Percentiles rank a stretch among this genome's conserved stretches.
These are phyloP conservation scores for Yamadazyma epiphylla DNA, from an alignment of 1,139 yeast species.

Conservation along the genomic window DNA sequence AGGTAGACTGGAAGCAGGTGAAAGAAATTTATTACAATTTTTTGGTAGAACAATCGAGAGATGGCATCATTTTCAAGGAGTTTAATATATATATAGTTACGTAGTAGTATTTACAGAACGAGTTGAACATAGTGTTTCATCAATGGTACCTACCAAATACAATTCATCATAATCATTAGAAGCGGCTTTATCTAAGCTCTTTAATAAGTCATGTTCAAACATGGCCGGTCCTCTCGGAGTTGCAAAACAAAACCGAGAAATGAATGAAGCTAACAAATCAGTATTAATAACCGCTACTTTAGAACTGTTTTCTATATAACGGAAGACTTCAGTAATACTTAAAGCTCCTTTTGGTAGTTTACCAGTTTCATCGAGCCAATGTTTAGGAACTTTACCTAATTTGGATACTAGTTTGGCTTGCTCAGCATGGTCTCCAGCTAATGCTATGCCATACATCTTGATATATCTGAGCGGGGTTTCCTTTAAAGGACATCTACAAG, in stretches of 20 bases:
- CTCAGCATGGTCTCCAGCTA: constrained; percentile 6
- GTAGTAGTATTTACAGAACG: not conserved
- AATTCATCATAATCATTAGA: constrained; percentile 6
- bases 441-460: constrained; percentile 5
- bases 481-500: constrained; percentile 2
- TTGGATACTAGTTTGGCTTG: constrained; percentile 2
- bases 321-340: constrained; percentile 5
- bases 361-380: constrained; percentile 4
- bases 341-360: constrained; percentile 8
- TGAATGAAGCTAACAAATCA: constrained; percentile 4
- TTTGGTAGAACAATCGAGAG: constrained; percentile 37
- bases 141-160: constrained; percentile 6
- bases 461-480: constrained; percentile 6
- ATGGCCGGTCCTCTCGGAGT: constrained; percentile 5
- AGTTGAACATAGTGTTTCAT: constrained; percentile 8
- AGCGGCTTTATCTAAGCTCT: constrained; percentile 4
- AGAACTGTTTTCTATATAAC: constrained; percentile 1
- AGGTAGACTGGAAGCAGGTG: constrained; percentile 32
- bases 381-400: constrained; percentile 4
- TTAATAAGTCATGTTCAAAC: constrained; percentile 7
- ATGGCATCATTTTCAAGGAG: constrained; percentile 28
- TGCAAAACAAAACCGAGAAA: constrained; percentile 6
- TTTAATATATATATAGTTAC: not conserved
- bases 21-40: constrained; percentile 22
- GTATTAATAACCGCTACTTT: constrained; percentile 1